phyloP scores from a whole-genome alignment of 176 grass and related monocot species.

The Triticum monococcum region DNA sequence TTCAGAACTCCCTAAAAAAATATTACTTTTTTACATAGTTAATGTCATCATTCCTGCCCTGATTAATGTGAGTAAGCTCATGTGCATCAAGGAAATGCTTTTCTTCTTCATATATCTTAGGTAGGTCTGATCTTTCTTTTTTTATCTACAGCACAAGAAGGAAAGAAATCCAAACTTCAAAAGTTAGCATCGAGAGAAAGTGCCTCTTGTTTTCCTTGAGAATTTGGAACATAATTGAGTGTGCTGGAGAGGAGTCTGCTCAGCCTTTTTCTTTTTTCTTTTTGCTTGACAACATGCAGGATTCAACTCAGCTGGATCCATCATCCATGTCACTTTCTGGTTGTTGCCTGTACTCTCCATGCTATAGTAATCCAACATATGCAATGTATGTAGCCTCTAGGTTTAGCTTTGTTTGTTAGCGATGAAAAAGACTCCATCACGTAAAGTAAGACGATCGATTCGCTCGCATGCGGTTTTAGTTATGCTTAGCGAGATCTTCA shows the following conservation, averaged over 20 bases:
- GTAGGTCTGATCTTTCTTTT: neutral
- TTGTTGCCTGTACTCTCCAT: neutral
- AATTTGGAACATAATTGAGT: neutral
- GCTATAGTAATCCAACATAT: neutral
- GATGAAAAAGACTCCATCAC: neutral
- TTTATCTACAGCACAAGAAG: neutral
- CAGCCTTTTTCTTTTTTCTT: neutral
- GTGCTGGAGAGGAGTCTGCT: slow-evolving; percentile 29
- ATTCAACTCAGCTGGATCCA: neutral
- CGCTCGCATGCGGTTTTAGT: neutral
- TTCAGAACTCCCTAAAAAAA: no score
- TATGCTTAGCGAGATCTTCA: neutral
- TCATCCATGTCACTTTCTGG: neutral
- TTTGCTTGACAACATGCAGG: neutral
- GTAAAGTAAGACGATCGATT: neutral
- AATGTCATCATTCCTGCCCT: no score
- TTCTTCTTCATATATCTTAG: neutral
- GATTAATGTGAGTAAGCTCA: no score
- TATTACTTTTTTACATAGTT: no score
- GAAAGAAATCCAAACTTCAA: neutral
- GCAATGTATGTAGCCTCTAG: no score
- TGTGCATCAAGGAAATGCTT: neutral
- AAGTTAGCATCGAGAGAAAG: neutral
- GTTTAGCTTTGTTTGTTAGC: neutral
- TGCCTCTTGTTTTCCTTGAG: neutral